Conservation (phyloP, 768 basidiomycete genomes). For the Lyophyllum atratum region DNA sequence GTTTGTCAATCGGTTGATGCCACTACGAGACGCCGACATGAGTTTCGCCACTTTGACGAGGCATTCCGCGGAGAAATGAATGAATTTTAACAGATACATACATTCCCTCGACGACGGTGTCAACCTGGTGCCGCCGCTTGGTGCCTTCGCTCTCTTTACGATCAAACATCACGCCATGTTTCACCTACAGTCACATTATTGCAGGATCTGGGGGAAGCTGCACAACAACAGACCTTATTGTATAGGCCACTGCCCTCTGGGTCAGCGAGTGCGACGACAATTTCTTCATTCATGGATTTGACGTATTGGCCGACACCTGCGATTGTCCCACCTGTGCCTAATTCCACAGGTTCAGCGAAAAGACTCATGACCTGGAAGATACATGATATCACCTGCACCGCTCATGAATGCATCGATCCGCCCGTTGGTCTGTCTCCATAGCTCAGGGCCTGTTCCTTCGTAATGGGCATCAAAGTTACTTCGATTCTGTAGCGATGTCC, state of each 20-base stretch:
- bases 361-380: not conserved
- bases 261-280: slow-evolving; percentile 80
- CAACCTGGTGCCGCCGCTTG: slow-evolving; percentile 90
- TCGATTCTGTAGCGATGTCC: slow-evolving; percentile 54
- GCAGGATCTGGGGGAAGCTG: not conserved
- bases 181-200: slow-evolving; percentile 51
- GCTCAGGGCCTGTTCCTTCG: slow-evolving; percentile 90
- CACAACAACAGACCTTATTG: slow-evolving; percentile 66
- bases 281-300: slow-evolving; percentile 67
- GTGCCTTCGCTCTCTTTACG: slow-evolving; percentile 92
- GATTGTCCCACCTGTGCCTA: slow-evolving; percentile 95
- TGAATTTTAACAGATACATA: slow-evolving; percentile 28
- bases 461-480: slow-evolving; percentile 92
- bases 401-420: slow-evolving; percentile 81
- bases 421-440: slow-evolving; percentile 91
- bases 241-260: slow-evolving; percentile 94
- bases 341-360: not conserved
- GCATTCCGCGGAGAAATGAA: not conserved
- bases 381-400: slow-evolving; percentile 67
- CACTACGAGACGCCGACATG: slow-evolving; percentile 44
- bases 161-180: slow-evolving; percentile 94
- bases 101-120: slow-evolving; percentile 96
- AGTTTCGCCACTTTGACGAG: not conserved
- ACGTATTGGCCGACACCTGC: slow-evolving; percentile 82
- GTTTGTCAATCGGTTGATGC: slow-evolving; percentile 89